A percentile compares a stretch with the other conserved stretches of the same genome.
These are phyloP conservation scores for Kodamaea jinghongensis DNA, from an alignment of 805 yeast genomes.

Conservation along the genomic window DNA sequence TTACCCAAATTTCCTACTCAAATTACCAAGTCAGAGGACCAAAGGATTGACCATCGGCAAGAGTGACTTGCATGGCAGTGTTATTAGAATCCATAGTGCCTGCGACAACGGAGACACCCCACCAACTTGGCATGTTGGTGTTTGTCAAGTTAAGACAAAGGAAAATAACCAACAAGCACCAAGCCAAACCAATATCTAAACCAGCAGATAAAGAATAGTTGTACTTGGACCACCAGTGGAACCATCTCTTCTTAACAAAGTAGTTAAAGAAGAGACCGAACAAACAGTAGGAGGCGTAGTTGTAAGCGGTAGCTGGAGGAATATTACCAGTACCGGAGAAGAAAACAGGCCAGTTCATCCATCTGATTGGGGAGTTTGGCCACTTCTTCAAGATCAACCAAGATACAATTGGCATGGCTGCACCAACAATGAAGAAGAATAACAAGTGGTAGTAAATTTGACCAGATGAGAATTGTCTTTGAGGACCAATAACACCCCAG, in stretches of 20 bases:
- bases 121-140: constrained; percentile 47
- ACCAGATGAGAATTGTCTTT: constrained; percentile 15
- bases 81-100: constrained; percentile 38
- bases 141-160: constrained; percentile 17
- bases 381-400: constrained; percentile 40
- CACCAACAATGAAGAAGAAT: constrained; percentile 40
- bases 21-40: constrained; percentile 49
- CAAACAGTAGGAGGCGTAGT: constrained; percentile 52
- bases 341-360: constrained; percentile 36
- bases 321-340: constrained; percentile 52
- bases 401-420: constrained; percentile 32
- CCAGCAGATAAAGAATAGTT: constrained; percentile 45
- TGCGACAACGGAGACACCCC: constrained; percentile 56
- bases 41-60: constrained; percentile 41
- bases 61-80: constrained; percentile 26
- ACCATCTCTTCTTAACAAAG: constrained; percentile 36
- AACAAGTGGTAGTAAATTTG: constrained; percentile 29
- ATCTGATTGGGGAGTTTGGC: constrained; percentile 31
- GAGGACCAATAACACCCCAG: constrained; percentile 41
- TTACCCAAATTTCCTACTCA: constrained; percentile 37
- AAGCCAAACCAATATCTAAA: constrained; percentile 41
- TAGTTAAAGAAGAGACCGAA: constrained; percentile 34
- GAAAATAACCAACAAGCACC: constrained; percentile 25
- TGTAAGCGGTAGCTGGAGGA: constrained; percentile 75
- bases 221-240: constrained; percentile 45